Base-by-base conservation (phyloP, 1,284 basidiomycete genomes). In the Cerioporus squamosus region DNA sequence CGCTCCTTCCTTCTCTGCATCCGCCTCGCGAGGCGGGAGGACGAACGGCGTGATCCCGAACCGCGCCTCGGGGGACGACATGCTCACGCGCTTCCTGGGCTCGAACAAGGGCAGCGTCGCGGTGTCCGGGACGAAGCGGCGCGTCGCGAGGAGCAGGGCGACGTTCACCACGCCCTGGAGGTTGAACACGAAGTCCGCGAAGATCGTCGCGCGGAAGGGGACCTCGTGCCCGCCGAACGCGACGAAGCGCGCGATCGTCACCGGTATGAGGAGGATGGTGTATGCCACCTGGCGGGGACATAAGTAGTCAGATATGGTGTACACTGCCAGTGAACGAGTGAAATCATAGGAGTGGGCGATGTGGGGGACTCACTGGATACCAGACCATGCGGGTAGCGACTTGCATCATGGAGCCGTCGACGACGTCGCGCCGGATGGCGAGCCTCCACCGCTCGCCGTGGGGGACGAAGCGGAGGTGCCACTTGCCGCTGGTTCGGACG, bases 161-260 rank as follows among this genome's bases (percentile, higher is more conserved):
- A 72, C 67, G 59, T 77, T 76, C 18, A 67, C 71, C 47, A 75
- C 60, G 18, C 75, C 75, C 55, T 71, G 73, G 17, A 78, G 70
- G 55, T 77, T 74, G 70, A 76, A 78, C 53, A 78, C 65, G 48
- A 71, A 62, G 58, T 74, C 77, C 7, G 76, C 64, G 42, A 72
- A 22, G 42, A 77, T 72, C 9, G 68, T 74, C 18, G 68, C 65
- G 55, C 69, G 65, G 60, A 61, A 69, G 9, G 75, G 74, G 8
- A 76, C 68, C 10, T 52, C 52, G 29, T 58, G 55, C 4, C 72
- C 73, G 43, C 72, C 65, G 59, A 75, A 75, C 39, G 60, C 57
- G 4, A 70, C 62, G 54, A 78, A 72, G n/a, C 76, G 75, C 5
- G 70, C 69, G 15, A 76, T 60, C 9, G 75, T 71, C 17, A 77